These are phyloP conservation scores for Phytophthora ohioensis DNA, from an alignment of 352 stramenopile genomes.

Conservation along the genomic window DNA sequence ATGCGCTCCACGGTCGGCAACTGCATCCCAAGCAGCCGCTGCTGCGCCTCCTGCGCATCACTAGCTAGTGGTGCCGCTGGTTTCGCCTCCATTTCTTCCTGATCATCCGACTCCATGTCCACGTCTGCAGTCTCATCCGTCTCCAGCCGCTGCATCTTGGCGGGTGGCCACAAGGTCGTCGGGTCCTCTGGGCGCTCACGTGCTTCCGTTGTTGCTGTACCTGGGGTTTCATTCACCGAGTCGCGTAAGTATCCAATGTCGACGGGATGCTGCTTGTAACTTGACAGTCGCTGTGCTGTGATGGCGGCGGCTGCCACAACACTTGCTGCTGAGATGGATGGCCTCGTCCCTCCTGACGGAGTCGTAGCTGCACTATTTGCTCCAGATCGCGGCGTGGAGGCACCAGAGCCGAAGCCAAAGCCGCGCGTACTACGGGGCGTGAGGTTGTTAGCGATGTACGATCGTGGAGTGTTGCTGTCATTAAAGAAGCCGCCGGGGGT, in stretches of 20 bases:
- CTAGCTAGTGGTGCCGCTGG: conserved; percentile 26
- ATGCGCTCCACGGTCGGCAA: conserved; percentile 43
- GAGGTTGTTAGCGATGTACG: conserved; percentile 79
- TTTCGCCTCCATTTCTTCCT: conserved; percentile 39
- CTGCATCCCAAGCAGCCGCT: conserved; percentile 24
- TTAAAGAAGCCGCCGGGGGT: conserved; percentile 55
- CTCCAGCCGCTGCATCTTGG: conserved; percentile 43
- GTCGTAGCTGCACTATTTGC: conserved; percentile 46
- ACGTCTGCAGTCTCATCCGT: conserved; percentile 44
- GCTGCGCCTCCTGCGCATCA: conserved; percentile 11
- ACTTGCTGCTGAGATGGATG: conserved; percentile 48
- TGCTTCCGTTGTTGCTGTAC: background rate
- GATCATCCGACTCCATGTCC: conserved; percentile 47
- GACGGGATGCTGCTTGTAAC: conserved; percentile 72
- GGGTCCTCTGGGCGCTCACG: conserved; percentile 38
- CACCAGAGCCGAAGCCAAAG: conserved; percentile 46
- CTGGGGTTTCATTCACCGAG: conserved; percentile 41
- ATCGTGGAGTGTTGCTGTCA: conserved; percentile 74
- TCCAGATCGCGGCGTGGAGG: conserved; percentile 53
- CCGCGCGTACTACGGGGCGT: conserved; percentile 50
- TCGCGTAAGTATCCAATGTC: conserved; percentile 77
- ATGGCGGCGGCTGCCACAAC: conserved; percentile 45
- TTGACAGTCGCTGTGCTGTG: conserved; percentile 63
- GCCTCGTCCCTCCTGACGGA: conserved; percentile 33
- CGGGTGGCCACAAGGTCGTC: conserved; percentile 35